A percentile compares a stretch with the other conserved stretches of the same genome.
Evolutionary conservation across 192 early-diverging fungal species (phyloP).

Genomic region (Backusella australiensis): DNA sequence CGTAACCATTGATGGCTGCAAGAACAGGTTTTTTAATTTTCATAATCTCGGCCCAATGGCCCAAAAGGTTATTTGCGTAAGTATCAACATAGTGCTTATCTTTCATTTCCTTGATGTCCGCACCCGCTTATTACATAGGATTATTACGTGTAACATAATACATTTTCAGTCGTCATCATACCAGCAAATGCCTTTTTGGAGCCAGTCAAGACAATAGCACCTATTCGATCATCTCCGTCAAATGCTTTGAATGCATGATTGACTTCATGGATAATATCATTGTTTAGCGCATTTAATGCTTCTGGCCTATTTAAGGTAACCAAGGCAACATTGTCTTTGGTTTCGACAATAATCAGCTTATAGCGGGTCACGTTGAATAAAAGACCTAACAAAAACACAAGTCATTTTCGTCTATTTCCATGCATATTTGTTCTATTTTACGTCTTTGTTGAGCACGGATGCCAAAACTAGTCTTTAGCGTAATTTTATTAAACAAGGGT

Average conservation of each 20-base stretch:
- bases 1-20: slow-evolving; percentile 97
- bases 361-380: not conserved
- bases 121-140: slow-evolving; percentile 60
- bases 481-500: not conserved
- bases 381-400: not conserved
- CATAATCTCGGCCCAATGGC: slow-evolving; percentile 90
- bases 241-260: slow-evolving; percentile 80
- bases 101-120: slow-evolving; percentile 99
- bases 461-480: not conserved
- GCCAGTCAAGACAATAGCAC: slow-evolving; percentile 93
- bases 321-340: not conserved
- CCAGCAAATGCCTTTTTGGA: slow-evolving; percentile 95
- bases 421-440: not conserved
- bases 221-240: slow-evolving; percentile 73
- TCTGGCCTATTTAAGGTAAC: slow-evolving; percentile 7
- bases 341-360: not conserved
- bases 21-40: slow-evolving; percentile 92
- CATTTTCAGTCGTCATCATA: slow-evolving; percentile 21
- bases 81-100: slow-evolving; percentile 79
- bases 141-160: not conserved
- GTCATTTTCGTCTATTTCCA: not conserved
- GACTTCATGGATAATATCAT: slow-evolving; percentile 71
- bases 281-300: slow-evolving; percentile 1
- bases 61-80: slow-evolving; percentile 90
- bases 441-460: not conserved